Evolutionary conservation across 2,329 filamentous ascomycete species (phyloP), one percentile per base, ranked within the genome.

Genomic region (Parascedosporium putredinis): DNA sequence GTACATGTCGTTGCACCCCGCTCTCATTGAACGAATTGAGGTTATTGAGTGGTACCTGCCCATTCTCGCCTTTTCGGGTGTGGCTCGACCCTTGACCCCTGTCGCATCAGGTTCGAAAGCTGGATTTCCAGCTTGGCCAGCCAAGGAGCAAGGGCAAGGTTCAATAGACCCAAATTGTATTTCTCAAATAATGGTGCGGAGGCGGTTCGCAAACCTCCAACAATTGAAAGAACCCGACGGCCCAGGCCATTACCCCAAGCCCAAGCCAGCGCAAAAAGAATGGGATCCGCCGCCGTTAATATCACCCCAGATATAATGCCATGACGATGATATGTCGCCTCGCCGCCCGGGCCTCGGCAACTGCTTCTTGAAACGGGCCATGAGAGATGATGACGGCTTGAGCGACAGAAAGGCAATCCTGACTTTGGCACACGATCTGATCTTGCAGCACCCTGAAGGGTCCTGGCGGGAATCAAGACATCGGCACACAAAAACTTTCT

Each of bases 241-340:
- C n/a, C n/a, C n/a, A n/a, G n/a, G n/a, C n/a, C n/a, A n/a, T n/a
- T n/a, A n/a, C n/a, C n/a, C n/a, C n/a, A n/a, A n/a, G n/a, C n/a
- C n/a, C 7, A 31, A 31, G 27, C 27, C 27, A 12, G 27, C 6
- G 7, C 6, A 12, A 12, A 31, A 31, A 31, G 27, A 31, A 31
- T 6, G 12, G 27, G 7, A 31, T 31, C 12, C 6, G 12, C 2
- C 2, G 20, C 38, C 16, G 16, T 22, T 42, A 22, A 42, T 16
- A 42, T 10, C 5, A 36, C 12, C 14, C n/a, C n/a, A 36, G n/a
- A 36, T 36, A 36, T 36, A 36, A 42, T 42, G 16, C 18, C 38
- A 20, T 42, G 38, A 42, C 38, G 38, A 42, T 42, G 38, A 42
- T 42, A 42, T 42, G 38, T 42, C 38, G 38, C 38, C 23, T 42